These are phyloP conservation scores for Diaporthe caulivora DNA, from an alignment of 2,329 filamentous ascomycete species.

Conservation along the genomic window DNA sequence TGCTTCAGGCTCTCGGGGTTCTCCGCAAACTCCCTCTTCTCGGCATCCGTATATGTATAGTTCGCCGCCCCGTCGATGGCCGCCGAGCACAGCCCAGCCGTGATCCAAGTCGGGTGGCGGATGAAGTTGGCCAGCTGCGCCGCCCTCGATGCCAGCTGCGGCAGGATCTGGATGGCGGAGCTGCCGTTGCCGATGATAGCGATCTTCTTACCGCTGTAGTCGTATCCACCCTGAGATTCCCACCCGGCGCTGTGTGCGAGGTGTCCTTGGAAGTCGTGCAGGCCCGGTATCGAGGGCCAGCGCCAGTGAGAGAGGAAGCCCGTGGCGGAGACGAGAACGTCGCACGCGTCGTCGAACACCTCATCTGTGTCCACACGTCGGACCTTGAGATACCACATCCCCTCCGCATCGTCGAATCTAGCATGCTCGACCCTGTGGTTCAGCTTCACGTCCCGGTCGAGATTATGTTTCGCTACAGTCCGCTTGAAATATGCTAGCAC, in stretches of 20 bases:
- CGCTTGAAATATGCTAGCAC: constrained; percentile 73
- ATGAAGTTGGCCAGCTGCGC: constrained; percentile 70
- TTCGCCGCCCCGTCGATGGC: constrained; percentile 30
- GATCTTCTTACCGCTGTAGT: constrained; percentile 16
- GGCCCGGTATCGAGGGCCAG: constrained; percentile 65
- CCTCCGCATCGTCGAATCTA: constrained; percentile 63
- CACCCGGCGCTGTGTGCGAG: constrained; percentile 30
- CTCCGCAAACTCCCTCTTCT: constrained; percentile 36
- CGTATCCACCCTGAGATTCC: constrained; percentile 20
- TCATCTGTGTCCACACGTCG: constrained; percentile 51
- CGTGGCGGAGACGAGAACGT: constrained; percentile 71
- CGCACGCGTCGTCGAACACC: constrained; percentile 59
- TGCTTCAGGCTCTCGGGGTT: constrained; percentile 36
- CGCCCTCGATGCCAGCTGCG: constrained; percentile 47
- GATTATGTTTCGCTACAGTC: constrained; percentile 71
- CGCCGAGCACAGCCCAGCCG: constrained; percentile 21
- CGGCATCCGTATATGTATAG: constrained; percentile 30
- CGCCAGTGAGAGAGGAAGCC: constrained; percentile 75
- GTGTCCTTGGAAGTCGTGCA: constrained; percentile 28
- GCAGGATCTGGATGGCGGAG: constrained; percentile 45
- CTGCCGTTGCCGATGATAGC: constrained; percentile 34
- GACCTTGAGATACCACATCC: constrained; percentile 66
- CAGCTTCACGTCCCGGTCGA: constrained; percentile 68
- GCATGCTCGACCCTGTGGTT: constrained; percentile 65
- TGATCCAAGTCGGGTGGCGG: constrained; percentile 69